These are phyloP conservation scores for Phaeosphaeriaceae sp. DNA, from an alignment of 2,329 filamentous ascomycete genomes.

Conservation along the genomic window DNA sequence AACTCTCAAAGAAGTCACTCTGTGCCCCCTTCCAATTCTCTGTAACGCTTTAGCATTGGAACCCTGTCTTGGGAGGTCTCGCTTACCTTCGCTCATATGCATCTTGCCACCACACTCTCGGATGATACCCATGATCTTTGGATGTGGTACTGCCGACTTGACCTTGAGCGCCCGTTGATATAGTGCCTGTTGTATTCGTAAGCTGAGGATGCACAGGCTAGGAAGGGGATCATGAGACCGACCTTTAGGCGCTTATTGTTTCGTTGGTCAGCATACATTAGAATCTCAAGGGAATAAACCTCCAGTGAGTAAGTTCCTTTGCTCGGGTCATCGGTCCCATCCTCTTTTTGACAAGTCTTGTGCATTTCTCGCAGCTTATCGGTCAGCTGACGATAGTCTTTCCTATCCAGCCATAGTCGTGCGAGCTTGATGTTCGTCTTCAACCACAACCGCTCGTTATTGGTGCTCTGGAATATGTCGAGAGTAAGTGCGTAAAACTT, in stretches of 20 bases:
- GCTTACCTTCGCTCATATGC: slow-evolving; percentile 89
- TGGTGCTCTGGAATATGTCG: slow-evolving; percentile 93
- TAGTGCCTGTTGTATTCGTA: slow-evolving; percentile 60
- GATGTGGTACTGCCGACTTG: slow-evolving; percentile 95
- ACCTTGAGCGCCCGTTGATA: slow-evolving; percentile 93
- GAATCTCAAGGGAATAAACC: slow-evolving; percentile 95
- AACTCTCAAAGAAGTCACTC: slow-evolving; percentile 97
- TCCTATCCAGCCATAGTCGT: slow-evolving; percentile 87
- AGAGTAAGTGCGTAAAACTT: slow-evolving; percentile 94
- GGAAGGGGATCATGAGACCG: slow-evolving; percentile 24
- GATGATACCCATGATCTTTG: slow-evolving; percentile 99
- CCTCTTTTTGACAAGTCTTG: slow-evolving; percentile 82
- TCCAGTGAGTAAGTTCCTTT: slow-evolving; percentile 97
- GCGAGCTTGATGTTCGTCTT: slow-evolving; percentile 98
- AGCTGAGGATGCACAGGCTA: slow-evolving; percentile 29
- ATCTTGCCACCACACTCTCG: slow-evolving; percentile 99
- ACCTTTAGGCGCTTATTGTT: slow-evolving; percentile 97
- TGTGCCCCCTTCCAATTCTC: slow-evolving; percentile 99
- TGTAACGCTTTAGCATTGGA: slow-evolving; percentile 39
- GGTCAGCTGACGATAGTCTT: slow-evolving; percentile 80
- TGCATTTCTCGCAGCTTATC: slow-evolving; percentile 90
- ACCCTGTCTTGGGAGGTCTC: slow-evolving; percentile 14
- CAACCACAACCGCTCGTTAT: slow-evolving; percentile 95
- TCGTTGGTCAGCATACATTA: slow-evolving; percentile 96
- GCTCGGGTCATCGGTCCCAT: slow-evolving; percentile 88